Evolutionary conservation across 768 basidiomycete species (phyloP).

Genomic region (Tricholoma sp.): DNA sequence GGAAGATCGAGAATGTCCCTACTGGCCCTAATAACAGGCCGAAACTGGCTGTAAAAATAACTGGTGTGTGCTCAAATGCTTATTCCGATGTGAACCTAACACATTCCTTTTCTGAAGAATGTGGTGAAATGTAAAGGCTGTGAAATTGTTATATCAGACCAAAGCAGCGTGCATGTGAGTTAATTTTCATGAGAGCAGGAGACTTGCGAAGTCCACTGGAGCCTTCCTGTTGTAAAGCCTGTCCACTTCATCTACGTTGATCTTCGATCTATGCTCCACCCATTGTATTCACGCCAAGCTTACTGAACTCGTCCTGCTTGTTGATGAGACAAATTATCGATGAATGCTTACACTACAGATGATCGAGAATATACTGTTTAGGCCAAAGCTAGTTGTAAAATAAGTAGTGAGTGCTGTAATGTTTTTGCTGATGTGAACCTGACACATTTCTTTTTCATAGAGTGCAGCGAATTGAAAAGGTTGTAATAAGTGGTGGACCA

Average conservation of each 20-base stretch:
- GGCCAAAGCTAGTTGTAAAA: slow-evolving; percentile 85
- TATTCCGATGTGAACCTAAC: background rate
- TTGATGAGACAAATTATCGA: slow-evolving; percentile 52
- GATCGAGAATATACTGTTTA: slow-evolving; percentile 91
- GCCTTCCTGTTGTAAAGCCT: too few relatives aligned
- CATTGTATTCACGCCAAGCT: too few relatives aligned
- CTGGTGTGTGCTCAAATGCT: slow-evolving; percentile 39
- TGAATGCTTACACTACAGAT: slow-evolving; percentile 92
- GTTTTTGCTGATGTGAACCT: background rate
- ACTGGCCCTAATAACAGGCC: slow-evolving; percentile 89
- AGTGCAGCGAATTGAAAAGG: slow-evolving; percentile 58
- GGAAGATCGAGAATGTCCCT: slow-evolving; percentile 95
- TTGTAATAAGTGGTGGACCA: background rate
- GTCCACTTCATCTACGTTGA: too few relatives aligned
- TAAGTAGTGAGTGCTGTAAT: slow-evolving; percentile 51
- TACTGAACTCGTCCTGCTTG: too few relatives aligned
- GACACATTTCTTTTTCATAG: slow-evolving; percentile 20
- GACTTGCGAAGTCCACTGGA: too few relatives aligned
- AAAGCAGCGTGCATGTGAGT: too few relatives aligned
- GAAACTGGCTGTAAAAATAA: slow-evolving; percentile 84
- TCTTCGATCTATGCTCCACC: too few relatives aligned
- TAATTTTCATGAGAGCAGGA: too few relatives aligned
- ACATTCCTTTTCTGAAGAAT: slow-evolving; percentile 31
- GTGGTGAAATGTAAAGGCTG: slow-evolving; percentile 49
- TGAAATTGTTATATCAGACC: background rate